Evolutionary conservation across 2,329 filamentous ascomycete species (phyloP).

Genomic region (Rutstroemia sydowiana): DNA sequence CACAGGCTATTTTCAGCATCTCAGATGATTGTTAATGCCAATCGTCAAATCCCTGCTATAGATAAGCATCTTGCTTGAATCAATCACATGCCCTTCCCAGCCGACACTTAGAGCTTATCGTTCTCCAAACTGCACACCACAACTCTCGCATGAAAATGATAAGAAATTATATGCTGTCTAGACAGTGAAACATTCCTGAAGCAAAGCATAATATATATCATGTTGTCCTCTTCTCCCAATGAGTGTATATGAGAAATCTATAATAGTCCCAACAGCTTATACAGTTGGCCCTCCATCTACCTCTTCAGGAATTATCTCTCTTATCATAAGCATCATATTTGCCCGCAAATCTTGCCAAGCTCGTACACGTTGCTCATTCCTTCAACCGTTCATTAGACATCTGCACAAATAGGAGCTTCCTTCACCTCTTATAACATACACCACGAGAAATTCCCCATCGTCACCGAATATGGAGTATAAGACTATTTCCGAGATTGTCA

Average conservation of each 20-base stretch:
- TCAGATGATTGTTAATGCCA: not conserved
- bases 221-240: not conserved
- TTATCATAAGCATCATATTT: too few relatives aligned
- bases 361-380: too few relatives aligned
- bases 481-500: not conserved
- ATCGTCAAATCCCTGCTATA: slow-evolving; percentile 2
- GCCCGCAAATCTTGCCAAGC: not conserved
- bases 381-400: not conserved
- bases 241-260: too few relatives aligned
- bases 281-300: too few relatives aligned
- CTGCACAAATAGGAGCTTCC: not conserved
- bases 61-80: slow-evolving; percentile 4
- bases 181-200: not conserved
- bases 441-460: not conserved
- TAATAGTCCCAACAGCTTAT: too few relatives aligned
- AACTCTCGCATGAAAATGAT: not conserved
- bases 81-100: slow-evolving; percentile 9
- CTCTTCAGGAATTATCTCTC: too few relatives aligned
- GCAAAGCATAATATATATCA: not conserved
- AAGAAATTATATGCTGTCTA: not conserved
- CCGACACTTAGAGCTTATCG: slow-evolving; percentile 7
- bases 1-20: not conserved
- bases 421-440: not conserved
- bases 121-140: not conserved
- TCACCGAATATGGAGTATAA: slow-evolving; percentile 2